Evolutionary conservation across 1,284 basidiomycete genomes (phyloP).

Genomic region (Marasmius tenuissimus): DNA sequence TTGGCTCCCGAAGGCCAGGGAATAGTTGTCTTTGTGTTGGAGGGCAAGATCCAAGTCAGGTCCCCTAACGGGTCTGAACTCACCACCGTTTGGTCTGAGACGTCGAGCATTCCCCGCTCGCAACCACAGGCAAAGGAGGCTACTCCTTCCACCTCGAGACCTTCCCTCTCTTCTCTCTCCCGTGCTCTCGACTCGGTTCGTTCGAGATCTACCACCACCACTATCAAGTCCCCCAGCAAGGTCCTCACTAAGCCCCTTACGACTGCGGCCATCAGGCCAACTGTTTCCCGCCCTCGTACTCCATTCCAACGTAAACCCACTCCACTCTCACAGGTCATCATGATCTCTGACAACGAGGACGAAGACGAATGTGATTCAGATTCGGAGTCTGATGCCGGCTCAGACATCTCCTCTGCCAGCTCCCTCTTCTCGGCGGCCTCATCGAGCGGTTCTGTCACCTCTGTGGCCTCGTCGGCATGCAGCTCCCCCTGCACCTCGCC

Average conservation of each 20-base stretch:
- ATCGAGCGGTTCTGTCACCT: constrained; percentile 2
- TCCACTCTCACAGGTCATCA: not conserved
- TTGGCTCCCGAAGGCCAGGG: constrained; percentile 1
- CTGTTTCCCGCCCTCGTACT: not conserved
- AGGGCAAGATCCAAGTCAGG: constrained; percentile 4
- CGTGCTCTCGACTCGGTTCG: not conserved
- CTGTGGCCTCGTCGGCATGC: not conserved
- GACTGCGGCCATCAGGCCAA: not conserved
- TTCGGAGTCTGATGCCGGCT: constrained; percentile 11
- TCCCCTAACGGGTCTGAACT: not conserved
- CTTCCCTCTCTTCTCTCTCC: not conserved
- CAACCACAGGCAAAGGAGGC: not conserved
- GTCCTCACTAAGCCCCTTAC: not conserved
- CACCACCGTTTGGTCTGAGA: constrained; percentile 4
- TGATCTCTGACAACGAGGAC: not conserved
- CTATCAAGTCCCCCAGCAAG: not conserved
- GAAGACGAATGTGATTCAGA: not conserved
- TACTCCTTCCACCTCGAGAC: not conserved
- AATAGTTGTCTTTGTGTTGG: constrained; percentile 10
- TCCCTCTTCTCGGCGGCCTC: constrained; percentile 8
- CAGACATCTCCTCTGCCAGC: constrained; percentile 5
- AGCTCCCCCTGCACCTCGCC: not conserved
- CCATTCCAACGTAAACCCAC: not conserved
- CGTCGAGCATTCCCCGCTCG: not conserved
- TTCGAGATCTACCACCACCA: not conserved